These are phyloP conservation scores for Rhodotorula babjevae DNA, from an alignment of 768 basidiomycete species.

Conservation along the genomic window DNA sequence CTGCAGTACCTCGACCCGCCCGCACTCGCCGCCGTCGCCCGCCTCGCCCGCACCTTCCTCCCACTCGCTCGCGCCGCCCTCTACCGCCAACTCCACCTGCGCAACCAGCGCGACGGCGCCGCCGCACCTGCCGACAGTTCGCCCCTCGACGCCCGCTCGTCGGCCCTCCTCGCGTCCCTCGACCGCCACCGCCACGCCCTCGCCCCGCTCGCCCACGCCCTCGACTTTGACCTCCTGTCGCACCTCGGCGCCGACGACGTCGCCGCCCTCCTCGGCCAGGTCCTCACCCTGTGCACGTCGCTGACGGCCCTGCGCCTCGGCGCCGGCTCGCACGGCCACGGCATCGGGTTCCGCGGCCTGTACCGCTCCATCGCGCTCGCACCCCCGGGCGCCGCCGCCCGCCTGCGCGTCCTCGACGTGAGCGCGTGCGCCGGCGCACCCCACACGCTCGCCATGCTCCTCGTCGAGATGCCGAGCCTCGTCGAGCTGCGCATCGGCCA, in stretches of 20 bases:
- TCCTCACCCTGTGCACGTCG: not conserved
- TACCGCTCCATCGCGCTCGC: not conserved
- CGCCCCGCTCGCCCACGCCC: not conserved
- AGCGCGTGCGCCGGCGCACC: slow-evolving; percentile 16
- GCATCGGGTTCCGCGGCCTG: slow-evolving; percentile 9
- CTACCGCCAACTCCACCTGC: slow-evolving; percentile 14
- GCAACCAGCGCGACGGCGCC: slow-evolving; percentile 2
- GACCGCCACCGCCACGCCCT: not conserved
- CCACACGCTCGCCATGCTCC: slow-evolving; percentile 21
- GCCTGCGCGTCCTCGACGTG: not conserved
- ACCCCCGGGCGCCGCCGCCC: not conserved
- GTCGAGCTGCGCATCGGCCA: slow-evolving; percentile 16
- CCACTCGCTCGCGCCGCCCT: slow-evolving; percentile 2
- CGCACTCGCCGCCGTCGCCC: slow-evolving; percentile 15
- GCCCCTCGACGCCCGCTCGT: slow-evolving; percentile 2
- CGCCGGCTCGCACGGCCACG: slow-evolving; percentile 18
- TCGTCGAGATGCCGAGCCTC: not conserved
- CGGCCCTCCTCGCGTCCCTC: not conserved
- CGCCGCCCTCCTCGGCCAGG: not conserved
- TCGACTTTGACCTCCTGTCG: slow-evolving; percentile 26
- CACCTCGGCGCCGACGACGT: not conserved
- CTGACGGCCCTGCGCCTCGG: slow-evolving; percentile 6
- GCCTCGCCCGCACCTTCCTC: not conserved
- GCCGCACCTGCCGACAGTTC: not conserved
- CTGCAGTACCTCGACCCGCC: slow-evolving; percentile 5